Conservation (phyloP, 495 filamentous ascomycete species). For the Penicillium turbatum region DNA sequence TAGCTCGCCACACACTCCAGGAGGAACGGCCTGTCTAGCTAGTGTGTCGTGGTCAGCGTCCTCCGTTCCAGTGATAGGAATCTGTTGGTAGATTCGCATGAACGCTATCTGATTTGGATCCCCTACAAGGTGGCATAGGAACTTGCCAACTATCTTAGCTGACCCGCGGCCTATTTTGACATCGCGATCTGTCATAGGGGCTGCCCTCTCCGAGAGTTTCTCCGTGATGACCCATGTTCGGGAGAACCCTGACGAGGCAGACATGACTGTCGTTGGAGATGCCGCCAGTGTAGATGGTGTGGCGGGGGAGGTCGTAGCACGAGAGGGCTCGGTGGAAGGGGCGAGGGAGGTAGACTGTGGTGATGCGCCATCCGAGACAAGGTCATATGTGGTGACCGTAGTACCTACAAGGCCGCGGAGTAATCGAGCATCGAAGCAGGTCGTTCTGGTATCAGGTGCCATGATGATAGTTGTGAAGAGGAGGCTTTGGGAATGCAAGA, state of each 20-base stretch:
- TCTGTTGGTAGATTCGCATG: not conserved
- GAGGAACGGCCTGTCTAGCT: conserved; percentile 5
- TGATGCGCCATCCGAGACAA: conserved; percentile 5
- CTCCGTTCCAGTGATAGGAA: conserved; percentile 20
- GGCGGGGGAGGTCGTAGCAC: not conserved
- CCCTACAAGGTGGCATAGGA: conserved; percentile 5
- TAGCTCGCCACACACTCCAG: conserved; percentile 12
- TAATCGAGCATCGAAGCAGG: conserved; percentile 8
- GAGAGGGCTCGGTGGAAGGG: not conserved
- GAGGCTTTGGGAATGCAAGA: too few relatives aligned
- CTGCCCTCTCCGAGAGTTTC: conserved; percentile 14
- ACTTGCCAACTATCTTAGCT: conserved; percentile 12
- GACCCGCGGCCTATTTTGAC: conserved; percentile 9
- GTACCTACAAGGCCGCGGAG: conserved; percentile 10
- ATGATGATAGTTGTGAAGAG: too few relatives aligned
- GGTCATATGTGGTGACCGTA: conserved; percentile 7
- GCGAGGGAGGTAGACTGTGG: not conserved
- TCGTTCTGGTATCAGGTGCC: not conserved
- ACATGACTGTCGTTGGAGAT: not conserved
- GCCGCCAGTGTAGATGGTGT: not conserved
- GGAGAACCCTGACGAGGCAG: too few relatives aligned
- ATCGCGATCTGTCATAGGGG: conserved; percentile 2
- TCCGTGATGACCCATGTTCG: conserved; percentile 10
- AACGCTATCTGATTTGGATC: too few relatives aligned
- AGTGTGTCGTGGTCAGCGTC: conserved; percentile 11